Percentiles rank a stretch among this genome's conserved stretches.
phyloP scores from a whole-genome alignment of 2,329 filamentous ascomycete genomes.

The Aureobasidium namibiae region DNA sequence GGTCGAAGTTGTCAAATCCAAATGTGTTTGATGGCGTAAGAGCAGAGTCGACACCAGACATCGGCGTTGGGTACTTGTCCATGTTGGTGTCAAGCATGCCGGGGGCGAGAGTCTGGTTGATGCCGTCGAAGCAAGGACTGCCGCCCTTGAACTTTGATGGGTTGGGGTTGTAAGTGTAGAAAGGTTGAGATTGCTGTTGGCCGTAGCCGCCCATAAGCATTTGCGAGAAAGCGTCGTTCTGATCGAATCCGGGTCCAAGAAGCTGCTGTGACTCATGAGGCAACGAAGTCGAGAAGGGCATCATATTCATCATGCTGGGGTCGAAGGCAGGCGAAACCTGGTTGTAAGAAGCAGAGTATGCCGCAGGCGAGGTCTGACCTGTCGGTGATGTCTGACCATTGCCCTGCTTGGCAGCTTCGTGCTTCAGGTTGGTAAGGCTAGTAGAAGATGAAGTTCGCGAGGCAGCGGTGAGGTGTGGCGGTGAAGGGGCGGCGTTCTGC shows the following conservation, averaged over 20 bases:
- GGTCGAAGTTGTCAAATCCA: constrained; percentile 17
- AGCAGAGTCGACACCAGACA: constrained; percentile 21
- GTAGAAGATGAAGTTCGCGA: constrained; percentile 19
- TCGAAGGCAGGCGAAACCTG: constrained; percentile 21
- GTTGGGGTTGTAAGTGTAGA: constrained; percentile 40
- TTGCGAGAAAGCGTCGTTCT: constrained; percentile 36
- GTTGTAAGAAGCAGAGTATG: not conserved
- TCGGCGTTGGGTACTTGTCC: constrained; percentile 17
- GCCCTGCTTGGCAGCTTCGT: constrained; percentile 13
- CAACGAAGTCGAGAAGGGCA: constrained; percentile 42
- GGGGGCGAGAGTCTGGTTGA: constrained; percentile 34
- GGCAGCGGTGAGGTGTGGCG: constrained; percentile 17
- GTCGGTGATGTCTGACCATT: constrained; percentile 10
- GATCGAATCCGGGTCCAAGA: constrained; percentile 38
- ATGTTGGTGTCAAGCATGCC: constrained; percentile 26
- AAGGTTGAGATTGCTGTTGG: constrained; percentile 29
- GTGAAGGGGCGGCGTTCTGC: constrained; percentile 16
- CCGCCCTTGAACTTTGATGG: constrained; percentile 22
- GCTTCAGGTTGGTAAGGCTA: constrained; percentile 18
- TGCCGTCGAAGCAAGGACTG: constrained; percentile 25
- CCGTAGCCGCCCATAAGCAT: constrained; percentile 40
- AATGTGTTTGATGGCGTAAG: constrained; percentile 17
- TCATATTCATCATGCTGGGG: constrained; percentile 26
- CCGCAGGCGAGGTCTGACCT: constrained; percentile 10
- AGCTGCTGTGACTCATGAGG: constrained; percentile 48